Evolutionary conservation across 139 green algal species (phyloP), one percentile per base, ranked within the genome.

Genomic region (Limnomonas spitsbergensis): DNA sequence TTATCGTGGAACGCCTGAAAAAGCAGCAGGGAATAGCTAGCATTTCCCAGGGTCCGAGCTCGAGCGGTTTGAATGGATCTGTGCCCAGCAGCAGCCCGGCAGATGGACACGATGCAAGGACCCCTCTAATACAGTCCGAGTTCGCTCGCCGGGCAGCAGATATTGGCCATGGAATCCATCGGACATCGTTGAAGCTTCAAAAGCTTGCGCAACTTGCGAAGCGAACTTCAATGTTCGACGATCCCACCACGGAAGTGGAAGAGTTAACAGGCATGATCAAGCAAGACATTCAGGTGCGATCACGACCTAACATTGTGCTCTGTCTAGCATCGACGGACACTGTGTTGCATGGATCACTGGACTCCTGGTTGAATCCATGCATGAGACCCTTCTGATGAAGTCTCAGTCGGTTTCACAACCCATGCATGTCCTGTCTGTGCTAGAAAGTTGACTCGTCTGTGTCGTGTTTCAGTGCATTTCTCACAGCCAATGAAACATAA

Each of bases 221-320:
- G 85, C 91, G 94, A 34, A 98, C 93, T 4, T 95, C 90, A 29
- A 97, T 96, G 87, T 99, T 99, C 83, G 95, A 99, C 79, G 96
- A 99, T 80, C 94, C 94, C 0, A 89, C 93, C 27, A 69, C 83
- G 38, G 94, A 99, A 81, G 97, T 99, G 68, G 90, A 95, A 69
- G 94, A 98, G 73, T 84, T 99, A 29, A 97, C 90, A 3, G 85
- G 80, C 26, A 82, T 97, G 68, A 93, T 99, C 71, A 98, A 98
- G 84, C 83, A 92, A 78, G 93, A 97, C 83, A 96, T 97, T 40
- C 66, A 82, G 74, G 47, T 61, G 47, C 14, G 47, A n/a, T n/a
- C 2, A 54, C 3, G 31, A 38, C n/a, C 14, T n/a, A n/a, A n/a
- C n/a, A n/a, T n/a, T n/a, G n/a, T n/a, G n/a, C n/a, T n/a, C n/a